Base-by-base conservation (phyloP, 129 eudicot genomes). In the Solidago caesia region DNA sequence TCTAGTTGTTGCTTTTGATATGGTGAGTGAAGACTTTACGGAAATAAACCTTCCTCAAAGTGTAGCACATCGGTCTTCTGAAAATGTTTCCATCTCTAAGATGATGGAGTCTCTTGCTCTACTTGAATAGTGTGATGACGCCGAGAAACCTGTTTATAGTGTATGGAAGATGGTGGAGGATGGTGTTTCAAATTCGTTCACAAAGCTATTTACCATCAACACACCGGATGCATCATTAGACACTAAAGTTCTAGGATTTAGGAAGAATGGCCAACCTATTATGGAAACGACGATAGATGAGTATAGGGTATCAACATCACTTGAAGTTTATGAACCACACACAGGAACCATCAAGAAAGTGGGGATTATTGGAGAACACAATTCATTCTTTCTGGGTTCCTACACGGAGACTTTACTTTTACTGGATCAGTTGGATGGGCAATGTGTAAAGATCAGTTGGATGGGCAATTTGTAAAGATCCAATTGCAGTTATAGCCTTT, bases 351-450 rank as follows among this genome's bases (percentile, higher is more conserved):
- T 68, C n/a, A 5, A 5, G 5, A 14, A 45, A 21, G 11, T 68
- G 11, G 72, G 27, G 21, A 46, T 43, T 47, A 0, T 10, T 47
- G 73, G 73, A 47, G 0, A 0, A n/a, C 2, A 7, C 1, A 4
- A 8, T 11, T 5, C 43, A 4, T 49, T 26, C 52, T 48, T 11
- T 68, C 59, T 26, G 44, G 14, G 39, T 68, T 68, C 44, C 4
- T 68, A 48, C 45, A 12, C 10, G 26, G 73, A 68, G 26, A 68
- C 60, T 10, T 59, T 68, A 5, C 44, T 68, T 48, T 29, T 29
- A 29, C 39, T 29, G 39, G n/a, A n/a, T n/a, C n/a, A n/a, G n/a
- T n/a, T n/a, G n/a, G n/a, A n/a, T n/a, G n/a, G n/a, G n/a, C n/a
- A n/a, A n/a, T n/a, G n/a, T n/a, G n/a, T n/a, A n/a, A n/a, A n/a